Conservation (phyloP, 106 monocot genomes). For the Acorus gramineus region DNA sequence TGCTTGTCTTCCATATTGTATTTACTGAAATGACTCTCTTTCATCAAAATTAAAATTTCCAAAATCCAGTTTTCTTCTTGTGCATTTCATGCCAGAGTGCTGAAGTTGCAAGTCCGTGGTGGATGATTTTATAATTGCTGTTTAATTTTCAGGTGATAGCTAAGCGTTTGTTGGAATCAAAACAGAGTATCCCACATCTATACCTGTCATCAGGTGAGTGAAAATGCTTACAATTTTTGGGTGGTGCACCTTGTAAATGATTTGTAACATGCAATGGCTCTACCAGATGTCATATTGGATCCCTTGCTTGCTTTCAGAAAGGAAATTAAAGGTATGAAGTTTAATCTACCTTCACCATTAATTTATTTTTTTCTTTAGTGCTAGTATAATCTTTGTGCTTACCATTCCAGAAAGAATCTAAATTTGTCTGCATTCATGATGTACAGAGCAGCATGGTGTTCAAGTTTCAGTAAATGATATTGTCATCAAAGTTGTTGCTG, state of each 20-base stretch:
- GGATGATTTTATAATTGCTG: too few relatives aligned
- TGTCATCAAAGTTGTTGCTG: slow-evolving; percentile 90
- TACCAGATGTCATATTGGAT: slow-evolving; percentile 75
- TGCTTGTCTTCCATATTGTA: too few relatives aligned
- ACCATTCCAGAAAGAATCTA: too few relatives aligned
- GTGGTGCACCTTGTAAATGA: too few relatives aligned
- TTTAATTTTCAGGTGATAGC: slow-evolving; percentile 62
- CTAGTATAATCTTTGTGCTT: slow-evolving; percentile 3
- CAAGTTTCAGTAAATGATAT: slow-evolving; percentile 98
- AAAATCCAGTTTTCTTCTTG: too few relatives aligned
- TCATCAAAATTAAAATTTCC: too few relatives aligned
- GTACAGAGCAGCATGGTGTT: slow-evolving; percentile 90
- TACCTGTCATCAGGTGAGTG: slow-evolving; percentile 81
- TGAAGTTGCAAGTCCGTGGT: too few relatives aligned
- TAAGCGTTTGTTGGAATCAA: slow-evolving; percentile 87
- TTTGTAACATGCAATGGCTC: too few relatives aligned
- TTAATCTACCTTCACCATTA: not conserved
- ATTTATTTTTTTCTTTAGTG: not conserved
- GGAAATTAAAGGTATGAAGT: slow-evolving; percentile 66
- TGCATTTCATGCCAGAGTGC: too few relatives aligned
- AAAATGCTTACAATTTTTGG: not conserved
- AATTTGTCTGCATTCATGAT: not conserved
- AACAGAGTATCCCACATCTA: slow-evolving; percentile 78
- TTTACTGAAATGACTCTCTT: too few relatives aligned
- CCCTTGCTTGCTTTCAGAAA: slow-evolving; percentile 82